Evolutionary conservation across 129 eudicot species (phyloP).

Genomic region (Centrapalus pauciflorus): DNA sequence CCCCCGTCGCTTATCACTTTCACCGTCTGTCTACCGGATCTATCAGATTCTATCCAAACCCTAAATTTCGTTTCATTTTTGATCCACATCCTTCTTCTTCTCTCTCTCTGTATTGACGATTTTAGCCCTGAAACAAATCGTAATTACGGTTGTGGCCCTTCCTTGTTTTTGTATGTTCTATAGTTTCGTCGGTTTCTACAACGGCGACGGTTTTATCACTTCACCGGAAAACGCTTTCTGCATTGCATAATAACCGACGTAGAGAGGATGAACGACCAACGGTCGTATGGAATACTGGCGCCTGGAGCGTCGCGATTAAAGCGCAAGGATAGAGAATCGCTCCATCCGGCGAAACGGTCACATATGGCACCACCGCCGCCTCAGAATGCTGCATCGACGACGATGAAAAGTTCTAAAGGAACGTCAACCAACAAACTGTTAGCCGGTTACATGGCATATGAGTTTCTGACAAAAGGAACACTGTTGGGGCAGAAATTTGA

Average conservation of each 20-base stretch:
- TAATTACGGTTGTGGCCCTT: background rate
- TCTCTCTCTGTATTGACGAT: conserved; percentile 1
- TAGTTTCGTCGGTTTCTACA: background rate
- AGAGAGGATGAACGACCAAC: conserved; percentile 18
- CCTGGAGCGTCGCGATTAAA: conserved; percentile 45
- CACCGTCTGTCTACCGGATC: conserved; percentile 16
- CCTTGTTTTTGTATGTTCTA: background rate
- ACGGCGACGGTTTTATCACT: background rate
- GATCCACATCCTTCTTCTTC: background rate
- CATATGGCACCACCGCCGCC: conserved; percentile 17
- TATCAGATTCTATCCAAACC: conserved; percentile 19
- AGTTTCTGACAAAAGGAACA: conserved; percentile 58
- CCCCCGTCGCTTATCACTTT: background rate
- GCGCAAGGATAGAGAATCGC: conserved; percentile 47
- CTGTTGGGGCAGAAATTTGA: conserved; percentile 51
- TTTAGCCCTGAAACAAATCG: background rate
- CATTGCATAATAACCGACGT: background rate
- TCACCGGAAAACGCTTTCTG: background rate
- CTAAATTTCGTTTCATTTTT: conserved; percentile 20
- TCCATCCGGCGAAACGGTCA: conserved; percentile 34
- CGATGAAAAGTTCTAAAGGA: conserved; percentile 8
- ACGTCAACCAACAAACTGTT: conserved; percentile 34
- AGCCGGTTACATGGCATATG: conserved; percentile 75
- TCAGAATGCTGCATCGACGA: background rate
- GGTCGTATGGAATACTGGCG: conserved; percentile 17